Conservation (phyloP, 495 filamentous ascomycete genomes). For the Letharia columbiana region DNA sequence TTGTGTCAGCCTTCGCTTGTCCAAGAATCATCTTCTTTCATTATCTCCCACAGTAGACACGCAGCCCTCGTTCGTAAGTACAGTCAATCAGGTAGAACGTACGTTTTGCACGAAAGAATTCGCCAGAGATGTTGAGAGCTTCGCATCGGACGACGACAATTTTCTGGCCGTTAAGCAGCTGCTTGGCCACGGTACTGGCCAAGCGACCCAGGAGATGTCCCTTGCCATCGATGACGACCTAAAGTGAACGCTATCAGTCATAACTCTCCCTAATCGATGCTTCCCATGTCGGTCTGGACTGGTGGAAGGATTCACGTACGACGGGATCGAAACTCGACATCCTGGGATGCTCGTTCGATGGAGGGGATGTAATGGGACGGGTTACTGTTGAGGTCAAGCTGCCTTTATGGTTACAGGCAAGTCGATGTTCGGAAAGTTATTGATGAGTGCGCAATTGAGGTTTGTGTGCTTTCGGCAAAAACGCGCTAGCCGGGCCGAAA, state of each 20-base stretch:
- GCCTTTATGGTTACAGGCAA: slow-evolving; percentile 41
- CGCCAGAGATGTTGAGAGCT: slow-evolving; percentile 98
- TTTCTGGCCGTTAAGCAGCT: slow-evolving; percentile 98
- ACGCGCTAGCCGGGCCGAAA: slow-evolving; percentile 17
- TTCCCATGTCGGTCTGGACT: slow-evolving; percentile 28
- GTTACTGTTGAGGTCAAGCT: slow-evolving; percentile 30
- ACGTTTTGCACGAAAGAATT: slow-evolving; percentile 99
- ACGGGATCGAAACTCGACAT: slow-evolving; percentile 98
- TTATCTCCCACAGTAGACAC: neutral
- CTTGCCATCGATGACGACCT: slow-evolving; percentile 99
- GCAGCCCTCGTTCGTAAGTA: neutral
- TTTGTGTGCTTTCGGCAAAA: slow-evolving; percentile 21
- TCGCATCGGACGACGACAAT: slow-evolving; percentile 98
- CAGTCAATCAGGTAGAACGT: slow-evolving; percentile 45
- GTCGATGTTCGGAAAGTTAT: slow-evolving; percentile 39
- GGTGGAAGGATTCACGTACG: slow-evolving; percentile 52
- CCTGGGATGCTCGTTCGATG: slow-evolving; percentile 51
- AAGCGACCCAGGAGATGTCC: slow-evolving; percentile 98
- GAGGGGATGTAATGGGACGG: slow-evolving; percentile 34
- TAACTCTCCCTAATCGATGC: slow-evolving; percentile 1
- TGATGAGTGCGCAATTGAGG: slow-evolving; percentile 25
- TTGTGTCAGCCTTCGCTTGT: slow-evolving; percentile 31
- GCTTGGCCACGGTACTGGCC: slow-evolving; percentile 98
- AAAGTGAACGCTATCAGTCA: slow-evolving; percentile 25
- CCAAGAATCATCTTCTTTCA: neutral